phyloP scores from a whole-genome alignment of 371 early-diverging fungal genomes.

The Zopfochytrium polystomum region DNA sequence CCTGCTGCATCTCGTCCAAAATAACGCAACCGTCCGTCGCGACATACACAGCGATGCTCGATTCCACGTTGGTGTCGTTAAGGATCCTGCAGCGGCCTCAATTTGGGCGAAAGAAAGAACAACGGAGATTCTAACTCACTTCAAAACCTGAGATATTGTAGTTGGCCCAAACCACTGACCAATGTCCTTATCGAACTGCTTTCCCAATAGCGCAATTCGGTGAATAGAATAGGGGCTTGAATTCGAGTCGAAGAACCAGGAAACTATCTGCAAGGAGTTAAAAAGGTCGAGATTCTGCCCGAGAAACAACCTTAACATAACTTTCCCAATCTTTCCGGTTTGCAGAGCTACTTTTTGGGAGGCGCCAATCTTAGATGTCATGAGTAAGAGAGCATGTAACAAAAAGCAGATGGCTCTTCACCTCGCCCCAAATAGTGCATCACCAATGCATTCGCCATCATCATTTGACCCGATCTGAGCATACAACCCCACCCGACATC shows the following conservation, averaged over 20 bases:
- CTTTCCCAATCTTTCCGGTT: slow-evolving; percentile 20
- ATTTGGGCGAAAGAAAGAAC: slow-evolving; percentile 1
- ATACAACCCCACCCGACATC: slow-evolving; percentile 96
- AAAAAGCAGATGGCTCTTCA: background rate
- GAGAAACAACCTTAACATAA: slow-evolving; percentile 26
- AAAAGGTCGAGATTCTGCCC: background rate
- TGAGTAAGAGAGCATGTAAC: background rate
- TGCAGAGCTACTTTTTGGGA: slow-evolving; percentile 11
- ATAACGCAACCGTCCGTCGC: slow-evolving; percentile 74
- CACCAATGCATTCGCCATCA: slow-evolving; percentile 81
- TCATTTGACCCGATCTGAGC: slow-evolving; percentile 91
- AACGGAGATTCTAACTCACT: slow-evolving; percentile 48
- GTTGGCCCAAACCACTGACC: slow-evolving; percentile 97
- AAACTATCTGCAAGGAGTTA: slow-evolving; percentile 51
- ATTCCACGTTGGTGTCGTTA: slow-evolving; percentile 60
- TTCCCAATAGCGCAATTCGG: slow-evolving; percentile 80
- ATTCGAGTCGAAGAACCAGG: slow-evolving; percentile 81
- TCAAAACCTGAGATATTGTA: slow-evolving; percentile 85
- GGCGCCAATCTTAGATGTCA: slow-evolving; percentile 33
- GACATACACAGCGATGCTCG: slow-evolving; percentile 65
- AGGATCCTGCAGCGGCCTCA: slow-evolving; percentile 51
- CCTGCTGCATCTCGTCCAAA: slow-evolving; percentile 53
- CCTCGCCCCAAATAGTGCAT: slow-evolving; percentile 44
- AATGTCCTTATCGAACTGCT: slow-evolving; percentile 79
- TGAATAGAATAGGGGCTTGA: slow-evolving; percentile 88